phyloP scores from a whole-genome alignment of 495 filamentous ascomycete genomes.

The Sordaria brevicollis region DNA sequence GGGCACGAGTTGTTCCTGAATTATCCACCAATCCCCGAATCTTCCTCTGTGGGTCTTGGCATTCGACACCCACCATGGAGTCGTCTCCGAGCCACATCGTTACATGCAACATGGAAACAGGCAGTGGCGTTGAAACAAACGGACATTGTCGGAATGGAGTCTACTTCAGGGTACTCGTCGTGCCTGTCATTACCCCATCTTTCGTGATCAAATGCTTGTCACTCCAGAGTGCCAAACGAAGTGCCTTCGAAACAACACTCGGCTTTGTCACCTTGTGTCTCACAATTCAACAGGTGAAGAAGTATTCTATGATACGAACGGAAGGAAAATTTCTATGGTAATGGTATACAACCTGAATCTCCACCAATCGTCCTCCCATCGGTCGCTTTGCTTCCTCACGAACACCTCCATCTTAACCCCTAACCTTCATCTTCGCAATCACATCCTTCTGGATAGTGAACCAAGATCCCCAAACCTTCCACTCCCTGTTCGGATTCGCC shows the following conservation, averaged over 20 bases:
- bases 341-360: not conserved
- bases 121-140: not conserved
- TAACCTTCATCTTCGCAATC: constrained; percentile 2
- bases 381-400: not conserved
- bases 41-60: not conserved
- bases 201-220: not conserved
- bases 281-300: not conserved
- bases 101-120: not conserved
- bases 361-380: not conserved
- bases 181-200: no score
- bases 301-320: not conserved
- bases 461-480: constrained; percentile 6
- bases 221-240: not conserved
- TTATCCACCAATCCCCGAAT: not conserved
- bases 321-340: not conserved
- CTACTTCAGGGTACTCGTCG: no score
- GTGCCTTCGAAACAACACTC: not conserved
- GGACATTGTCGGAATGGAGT: not conserved
- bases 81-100: not conserved
- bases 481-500: constrained; percentile 8
- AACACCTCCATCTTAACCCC: not conserved
- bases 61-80: not conserved
- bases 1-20: not conserved
- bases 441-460: constrained; percentile 8
- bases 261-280: not conserved